Conservation (phyloP, 495 filamentous ascomycete species). For the Tuber umbilicatum region DNA sequence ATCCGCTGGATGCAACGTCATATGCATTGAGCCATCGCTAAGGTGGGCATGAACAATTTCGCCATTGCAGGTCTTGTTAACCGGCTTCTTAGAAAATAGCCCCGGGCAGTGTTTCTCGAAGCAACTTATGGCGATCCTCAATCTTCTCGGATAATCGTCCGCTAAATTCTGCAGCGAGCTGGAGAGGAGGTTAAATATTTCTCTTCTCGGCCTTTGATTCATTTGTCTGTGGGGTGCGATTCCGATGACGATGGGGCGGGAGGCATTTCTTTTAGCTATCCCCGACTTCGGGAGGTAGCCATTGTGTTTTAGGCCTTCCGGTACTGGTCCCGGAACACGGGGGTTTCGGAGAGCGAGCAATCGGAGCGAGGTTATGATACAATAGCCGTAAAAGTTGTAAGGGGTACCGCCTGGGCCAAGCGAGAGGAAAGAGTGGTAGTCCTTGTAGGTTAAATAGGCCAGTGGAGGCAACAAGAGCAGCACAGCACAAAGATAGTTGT, state of each 20-base stretch:
- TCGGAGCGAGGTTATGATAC: slow-evolving; percentile 58
- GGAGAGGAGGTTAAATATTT: slow-evolving; percentile 51
- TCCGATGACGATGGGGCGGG: slow-evolving; percentile 60
- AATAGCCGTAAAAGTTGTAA: slow-evolving; percentile 63
- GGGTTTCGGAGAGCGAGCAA: slow-evolving; percentile 56
- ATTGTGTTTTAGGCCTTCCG: slow-evolving; percentile 29
- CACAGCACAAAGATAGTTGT: slow-evolving; percentile 23
- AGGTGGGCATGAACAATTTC: slow-evolving; percentile 79
- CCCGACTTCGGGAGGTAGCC: slow-evolving; percentile 47
- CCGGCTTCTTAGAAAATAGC: slow-evolving; percentile 54
- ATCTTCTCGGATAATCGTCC: slow-evolving; percentile 45
- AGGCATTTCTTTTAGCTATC: slow-evolving; percentile 56
- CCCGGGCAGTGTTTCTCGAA: slow-evolving; percentile 75
- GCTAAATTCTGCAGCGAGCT: slow-evolving; percentile 51
- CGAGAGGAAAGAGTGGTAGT: slow-evolving; percentile 68
- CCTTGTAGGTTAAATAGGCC: slow-evolving; percentile 57
- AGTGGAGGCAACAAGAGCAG: slow-evolving; percentile 36
- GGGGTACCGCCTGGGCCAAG: slow-evolving; percentile 79
- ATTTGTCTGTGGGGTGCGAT: slow-evolving; percentile 76
- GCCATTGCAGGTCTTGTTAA: slow-evolving; percentile 61
- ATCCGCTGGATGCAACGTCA: slow-evolving; percentile 71
- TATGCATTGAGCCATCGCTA: slow-evolving; percentile 66
- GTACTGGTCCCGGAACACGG: slow-evolving; percentile 44
- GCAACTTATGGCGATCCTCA: slow-evolving; percentile 60
- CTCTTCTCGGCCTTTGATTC: slow-evolving; percentile 53